These are phyloP conservation scores for Rutidosis leptorrhynchoides DNA, from an alignment of 129 eudicot genomes.

Conservation along the genomic window DNA sequence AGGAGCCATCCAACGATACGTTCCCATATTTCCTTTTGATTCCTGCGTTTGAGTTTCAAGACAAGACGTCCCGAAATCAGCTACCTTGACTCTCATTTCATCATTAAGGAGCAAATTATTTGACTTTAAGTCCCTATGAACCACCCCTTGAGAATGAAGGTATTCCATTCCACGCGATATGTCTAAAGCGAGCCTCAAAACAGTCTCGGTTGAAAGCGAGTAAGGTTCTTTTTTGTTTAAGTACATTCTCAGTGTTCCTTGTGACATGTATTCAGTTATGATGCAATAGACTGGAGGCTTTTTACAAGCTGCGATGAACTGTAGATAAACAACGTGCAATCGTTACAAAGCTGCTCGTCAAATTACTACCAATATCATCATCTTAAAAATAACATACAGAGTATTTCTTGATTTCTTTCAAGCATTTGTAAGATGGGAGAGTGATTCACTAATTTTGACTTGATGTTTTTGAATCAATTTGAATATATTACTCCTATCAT, in stretches of 20 bases:
- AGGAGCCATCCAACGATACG: conserved; percentile 99
- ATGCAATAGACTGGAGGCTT: conserved; percentile 97
- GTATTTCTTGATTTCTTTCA: background rate
- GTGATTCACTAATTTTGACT: no score
- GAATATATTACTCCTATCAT: no score
- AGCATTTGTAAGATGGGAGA: no score
- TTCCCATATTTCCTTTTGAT: conserved; percentile 91
- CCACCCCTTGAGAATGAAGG: conserved; percentile 96
- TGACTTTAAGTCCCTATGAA: conserved; percentile 89
- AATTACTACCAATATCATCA: conserved; percentile 17
- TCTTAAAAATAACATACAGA: conserved; percentile 11
- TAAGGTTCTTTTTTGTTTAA: conserved; percentile 98
- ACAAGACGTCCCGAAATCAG: conserved; percentile 94
- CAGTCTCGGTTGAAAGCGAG: conserved; percentile 85
- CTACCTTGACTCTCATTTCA: conserved; percentile 96
- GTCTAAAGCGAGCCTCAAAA: conserved; percentile 86
- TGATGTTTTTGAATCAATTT: no score
- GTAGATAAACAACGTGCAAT: conserved; percentile 25
- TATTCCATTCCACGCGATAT: conserved; percentile 97
- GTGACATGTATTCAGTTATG: conserved; percentile 98
- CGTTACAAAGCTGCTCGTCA: conserved; percentile 28
- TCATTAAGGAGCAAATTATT: conserved; percentile 83
- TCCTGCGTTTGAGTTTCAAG: conserved; percentile 86
- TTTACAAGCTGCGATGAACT: conserved; percentile 99
- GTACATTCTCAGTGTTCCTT: conserved; percentile 95